Evolutionary conservation across 148 eudicot species (phyloP), one percentile per base, ranked within the genome.

Genomic region (Dianthus caryophyllus): DNA sequence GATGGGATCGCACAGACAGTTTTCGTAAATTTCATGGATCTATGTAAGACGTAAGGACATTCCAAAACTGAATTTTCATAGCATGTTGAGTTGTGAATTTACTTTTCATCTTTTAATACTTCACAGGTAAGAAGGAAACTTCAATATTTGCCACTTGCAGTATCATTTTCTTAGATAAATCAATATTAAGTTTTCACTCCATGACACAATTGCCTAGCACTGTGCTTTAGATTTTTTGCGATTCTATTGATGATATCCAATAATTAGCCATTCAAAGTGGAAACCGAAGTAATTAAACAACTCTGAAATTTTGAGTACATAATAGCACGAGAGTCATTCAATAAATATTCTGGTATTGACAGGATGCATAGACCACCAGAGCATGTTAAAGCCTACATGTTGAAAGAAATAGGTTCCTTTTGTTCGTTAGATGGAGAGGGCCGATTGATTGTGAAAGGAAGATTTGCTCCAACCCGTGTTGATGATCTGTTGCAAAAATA

Each of bases 291-390:
- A 48, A 48, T 15, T 18, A 16, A 48, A 15, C 7, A 4, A 5
- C 17, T 21, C n/a, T 9, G 16, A 12, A 18, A 60, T 60, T 15
- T 13, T 62, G 17, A 36, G 30, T 62, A 22, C 33, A 25, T 47
- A 21, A 12, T 6, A 14, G 52, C 29, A 63, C 24, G 27, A 6
- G 27, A 20, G 66, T 48, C 8, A 16, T 26, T 51, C 64, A 36
- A 30, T 29, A 16, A 6, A 22, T 30, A n/a, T 21, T 72, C n/a
- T 29, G 20, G 21, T 33, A 33, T 52, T 22, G 63, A 38, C 86
- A 83, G 87, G 73, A 80, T 83, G 80, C 80, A 73, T 64, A 83
- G 87, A 67, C 80, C 78, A 64, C 79, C 77, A 53, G 81, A 81
- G 54, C 85, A 82, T 56, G 78, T 82, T 16, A 73, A 77, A 79